Evolutionary conservation across 1,284 basidiomycete genomes (phyloP).

Genomic region (Naganishia cerealis): DNA sequence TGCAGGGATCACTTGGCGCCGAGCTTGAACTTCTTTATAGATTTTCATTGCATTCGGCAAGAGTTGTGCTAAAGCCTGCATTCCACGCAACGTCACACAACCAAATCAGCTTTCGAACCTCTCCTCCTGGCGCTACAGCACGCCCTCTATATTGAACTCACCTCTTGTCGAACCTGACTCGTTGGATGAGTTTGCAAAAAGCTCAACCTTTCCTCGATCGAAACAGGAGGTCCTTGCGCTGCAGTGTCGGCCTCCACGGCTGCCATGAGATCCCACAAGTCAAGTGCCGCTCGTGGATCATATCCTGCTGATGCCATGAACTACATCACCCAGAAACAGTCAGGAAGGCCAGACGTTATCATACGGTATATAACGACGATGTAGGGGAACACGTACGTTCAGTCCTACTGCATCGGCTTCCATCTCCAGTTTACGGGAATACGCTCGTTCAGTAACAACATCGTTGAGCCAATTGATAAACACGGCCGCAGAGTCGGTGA

Average conservation of each 20-base stretch:
- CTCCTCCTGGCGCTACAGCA: neutral
- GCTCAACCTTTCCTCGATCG: conserved; percentile 49
- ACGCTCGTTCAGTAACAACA: conserved; percentile 57
- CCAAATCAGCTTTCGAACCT: neutral
- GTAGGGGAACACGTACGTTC: conserved; percentile 43
- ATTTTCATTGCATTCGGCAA: conserved; percentile 53
- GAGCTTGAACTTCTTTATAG: conserved; percentile 41
- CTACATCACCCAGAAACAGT: conserved; percentile 32
- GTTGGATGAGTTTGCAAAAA: conserved; percentile 58
- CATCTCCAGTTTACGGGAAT: conserved; percentile 58
- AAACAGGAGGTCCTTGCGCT: conserved; percentile 41
- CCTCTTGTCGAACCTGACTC: conserved; percentile 52
- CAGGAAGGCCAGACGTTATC: neutral
- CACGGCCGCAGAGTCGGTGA: conserved; percentile 56
- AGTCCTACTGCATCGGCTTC: conserved; percentile 59
- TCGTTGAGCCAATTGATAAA: conserved; percentile 59
- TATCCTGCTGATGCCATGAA: conserved; percentile 58
- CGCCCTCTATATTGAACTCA: conserved; percentile 28
- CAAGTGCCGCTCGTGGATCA: conserved; percentile 55
- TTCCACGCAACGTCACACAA: neutral
- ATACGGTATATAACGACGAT: neutral
- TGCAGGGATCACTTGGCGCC: conserved; percentile 1
- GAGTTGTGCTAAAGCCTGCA: conserved; percentile 48
- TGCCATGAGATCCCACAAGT: conserved; percentile 58
- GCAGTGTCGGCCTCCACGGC: conserved; percentile 55